phyloP scores from a whole-genome alignment of 2,329 filamentous ascomycete species.

The Achaetomium macrosporum region DNA sequence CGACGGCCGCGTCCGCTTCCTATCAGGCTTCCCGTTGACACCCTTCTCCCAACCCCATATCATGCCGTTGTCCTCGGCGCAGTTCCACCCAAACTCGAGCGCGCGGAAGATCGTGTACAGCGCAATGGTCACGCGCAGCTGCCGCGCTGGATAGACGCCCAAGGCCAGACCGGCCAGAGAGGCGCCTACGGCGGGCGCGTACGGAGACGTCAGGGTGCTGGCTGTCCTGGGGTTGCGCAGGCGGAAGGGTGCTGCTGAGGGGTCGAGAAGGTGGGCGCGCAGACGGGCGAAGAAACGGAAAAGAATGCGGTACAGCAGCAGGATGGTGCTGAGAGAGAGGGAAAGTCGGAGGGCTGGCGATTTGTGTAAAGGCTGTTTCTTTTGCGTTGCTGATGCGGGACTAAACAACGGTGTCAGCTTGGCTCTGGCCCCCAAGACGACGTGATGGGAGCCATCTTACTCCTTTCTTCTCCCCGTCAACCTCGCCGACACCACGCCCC shows the following conservation, averaged over 20 bases:
- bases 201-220: slow-evolving; percentile 68
- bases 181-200: slow-evolving; percentile 85
- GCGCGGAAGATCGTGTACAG: slow-evolving; percentile 78
- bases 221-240: slow-evolving; percentile 74
- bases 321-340: slow-evolving; percentile 73
- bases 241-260: slow-evolving; percentile 76
- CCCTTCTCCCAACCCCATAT: slow-evolving; percentile 55
- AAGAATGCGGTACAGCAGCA: slow-evolving; percentile 82
- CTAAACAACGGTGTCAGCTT: slow-evolving; percentile 14
- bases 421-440: not conserved
- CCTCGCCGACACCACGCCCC: slow-evolving; percentile 46
- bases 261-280: slow-evolving; percentile 69
- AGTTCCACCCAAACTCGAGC: slow-evolving; percentile 81
- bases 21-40: slow-evolving; percentile 34
- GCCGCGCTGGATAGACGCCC: slow-evolving; percentile 61
- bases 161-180: slow-evolving; percentile 79
- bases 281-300: slow-evolving; percentile 84
- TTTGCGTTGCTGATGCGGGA: slow-evolving; percentile 23
- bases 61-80: slow-evolving; percentile 66
- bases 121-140: slow-evolving; percentile 69
- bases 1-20: slow-evolving; percentile 61
- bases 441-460: slow-evolving; percentile 30
- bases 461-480: slow-evolving; percentile 41
- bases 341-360: slow-evolving; percentile 72
- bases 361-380: slow-evolving; percentile 52